Base-by-base conservation (phyloP, 305 asterid genomes). In the Solanum chacoense region DNA sequence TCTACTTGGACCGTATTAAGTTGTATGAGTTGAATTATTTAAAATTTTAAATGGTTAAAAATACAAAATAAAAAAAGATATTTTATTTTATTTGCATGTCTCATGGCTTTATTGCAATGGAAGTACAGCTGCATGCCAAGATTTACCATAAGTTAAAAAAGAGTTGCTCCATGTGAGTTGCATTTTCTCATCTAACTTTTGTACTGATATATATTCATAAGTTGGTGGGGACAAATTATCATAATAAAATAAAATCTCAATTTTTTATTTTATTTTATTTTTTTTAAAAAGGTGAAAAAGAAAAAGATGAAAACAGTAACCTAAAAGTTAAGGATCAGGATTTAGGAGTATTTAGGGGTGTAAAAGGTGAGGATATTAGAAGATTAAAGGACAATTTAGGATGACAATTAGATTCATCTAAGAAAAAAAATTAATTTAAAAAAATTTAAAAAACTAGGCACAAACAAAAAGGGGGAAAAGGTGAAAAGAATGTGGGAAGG, bases 401-500 rank as follows among this genome's bases (percentile, higher is more conserved):
- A 81, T 86, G 40, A 77, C 84, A 37, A 86, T 89, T 87, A 84
- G 91, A 89, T 90, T 88, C 91, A 91, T 35, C 69, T 50, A 45
- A 55, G 72, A 11, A 50, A 28, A 55, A 50, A 3, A 3, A 18
- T 40, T 40, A 40, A 45, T 20, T 18, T 32, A 32, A 80, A 78
- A 71, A 18, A 72, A 1, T 6, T 50, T 2, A 3, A 72, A 28
- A 72, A 13, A 65, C n/a, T 50, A n/a, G 45, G 85, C 35, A 50
- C 84, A 80, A 81, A 85, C 13, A 36, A 65, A 80, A 75, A 67
- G 89, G 24, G 72, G 11, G 10, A 84, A 88, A 88, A 88, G 91
- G 87, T 13, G 42, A 86, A 63, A 88, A 87, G 92, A 89, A 91
- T 91, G 93, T 90, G 88, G 92, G 92, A 90, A 88, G 84, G 59